These are phyloP conservation scores for Syzygium aqueum DNA, from an alignment of 345 rosid genomes.

Conservation along the genomic window DNA sequence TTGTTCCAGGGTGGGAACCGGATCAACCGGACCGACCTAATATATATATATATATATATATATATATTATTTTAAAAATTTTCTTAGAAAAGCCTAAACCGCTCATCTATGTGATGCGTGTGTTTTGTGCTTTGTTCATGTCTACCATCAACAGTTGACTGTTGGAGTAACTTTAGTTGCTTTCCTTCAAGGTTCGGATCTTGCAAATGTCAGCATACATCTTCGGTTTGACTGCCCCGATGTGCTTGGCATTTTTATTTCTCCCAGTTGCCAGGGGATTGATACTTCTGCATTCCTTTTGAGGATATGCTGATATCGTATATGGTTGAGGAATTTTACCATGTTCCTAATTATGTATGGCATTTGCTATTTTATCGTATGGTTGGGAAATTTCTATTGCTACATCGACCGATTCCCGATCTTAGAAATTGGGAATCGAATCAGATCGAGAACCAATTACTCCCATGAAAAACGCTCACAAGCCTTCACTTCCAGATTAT, in stretches of 20 bases:
- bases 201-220: constrained; percentile 6
- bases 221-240: constrained; percentile 11
- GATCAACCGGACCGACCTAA: too few relatives aligned
- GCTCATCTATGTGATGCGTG: too few relatives aligned
- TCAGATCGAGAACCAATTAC: too few relatives aligned
- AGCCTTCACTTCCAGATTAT: neutral
- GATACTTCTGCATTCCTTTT: constrained; percentile 12
- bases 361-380: constrained; percentile 9
- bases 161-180: neutral
- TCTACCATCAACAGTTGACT: neutral
- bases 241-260: constrained; percentile 19
- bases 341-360: constrained; percentile 18
- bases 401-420: too few relatives aligned
- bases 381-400: neutral
- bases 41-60: too few relatives aligned
- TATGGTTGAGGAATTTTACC: constrained; percentile 22
- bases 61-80: too few relatives aligned
- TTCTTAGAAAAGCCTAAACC: too few relatives aligned
- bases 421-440: too few relatives aligned
- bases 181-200: constrained; percentile 8
- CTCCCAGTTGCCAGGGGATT: constrained; percentile 22
- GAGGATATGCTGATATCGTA: constrained; percentile 14
- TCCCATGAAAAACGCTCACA: neutral
- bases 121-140: neutral
- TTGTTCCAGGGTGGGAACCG: too few relatives aligned